Evolutionary conservation across 345 rosid species (phyloP), one percentile per base, ranked within the genome.

Genomic region (Rhodamnia rubescens): DNA sequence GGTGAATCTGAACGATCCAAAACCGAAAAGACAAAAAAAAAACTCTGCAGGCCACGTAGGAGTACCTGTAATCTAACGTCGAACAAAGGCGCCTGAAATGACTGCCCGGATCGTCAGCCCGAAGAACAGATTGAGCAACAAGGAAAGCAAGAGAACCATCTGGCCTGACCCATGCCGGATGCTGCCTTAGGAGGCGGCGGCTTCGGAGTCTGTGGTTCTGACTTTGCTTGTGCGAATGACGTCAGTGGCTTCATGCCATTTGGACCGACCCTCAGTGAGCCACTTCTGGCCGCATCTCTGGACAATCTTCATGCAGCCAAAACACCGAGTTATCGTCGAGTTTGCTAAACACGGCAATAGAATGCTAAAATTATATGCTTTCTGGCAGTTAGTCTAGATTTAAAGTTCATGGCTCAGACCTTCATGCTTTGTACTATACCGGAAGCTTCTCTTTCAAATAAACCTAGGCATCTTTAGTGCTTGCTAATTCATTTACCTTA

Each of bases 131-230:
- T 69, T 11, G 89, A 50, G 85, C 95, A 94, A 84, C 96, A 92
- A 85, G 94, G 87, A 50, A 93, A 89, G 90, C 96, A 93, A 84
- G 94, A 85, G n/a, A 90, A 88, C 95, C 98, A 92, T 86, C 50
- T 92, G 47, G 83, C 84, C 50, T 84, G 90, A 40, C 50, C 83
- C 55, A 51, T 83, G 24, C 53, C 64, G 54, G 78, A 61, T 53
- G 83, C 78, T 83, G 87, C 36, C 83, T 91, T 91, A 13, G 91
- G 85, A 27, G 87, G 52, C 42, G 83, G 88, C 22, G 87, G 20
- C 53, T 86, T 87, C 29, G 85, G 84, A 85, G 84, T 44, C 80
- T 58, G 86, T 40, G 84, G 84, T 2, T 86, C 83, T 4, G 92
- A 42, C 42, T 29, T 49, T 5, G 20, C n/a, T 26, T 53, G 56